phyloP scores from a whole-genome alignment of 495 filamentous ascomycete genomes.

The Penicillium mononematosum region DNA sequence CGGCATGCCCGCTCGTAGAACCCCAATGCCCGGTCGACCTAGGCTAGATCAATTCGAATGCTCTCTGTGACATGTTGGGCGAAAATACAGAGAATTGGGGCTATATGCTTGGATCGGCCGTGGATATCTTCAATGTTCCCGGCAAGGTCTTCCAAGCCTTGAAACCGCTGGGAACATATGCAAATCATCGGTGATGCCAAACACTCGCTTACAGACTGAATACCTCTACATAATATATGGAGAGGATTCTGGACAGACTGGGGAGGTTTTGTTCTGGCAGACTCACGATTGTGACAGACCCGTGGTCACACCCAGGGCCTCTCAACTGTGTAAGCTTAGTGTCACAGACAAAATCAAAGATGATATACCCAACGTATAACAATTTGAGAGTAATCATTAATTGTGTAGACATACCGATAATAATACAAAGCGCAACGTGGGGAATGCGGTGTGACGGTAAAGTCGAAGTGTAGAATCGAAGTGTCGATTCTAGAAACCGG shows the following conservation, averaged over 20 bases:
- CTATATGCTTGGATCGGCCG: not conserved
- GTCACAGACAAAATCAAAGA: not conserved
- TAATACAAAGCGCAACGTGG: not conserved
- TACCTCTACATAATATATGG: not conserved
- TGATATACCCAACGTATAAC: not conserved
- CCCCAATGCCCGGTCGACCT: not conserved
- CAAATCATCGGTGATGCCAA: not conserved
- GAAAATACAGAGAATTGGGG: not conserved
- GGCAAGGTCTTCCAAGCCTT: not conserved
- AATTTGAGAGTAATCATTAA: not conserved
- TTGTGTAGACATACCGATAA: not conserved
- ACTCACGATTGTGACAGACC: not conserved
- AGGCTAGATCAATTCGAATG: not conserved
- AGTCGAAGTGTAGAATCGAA: not conserved
- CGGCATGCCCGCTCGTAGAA: not conserved
- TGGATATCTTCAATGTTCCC: not conserved
- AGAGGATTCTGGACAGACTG: not conserved
- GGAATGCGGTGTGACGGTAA: not conserved
- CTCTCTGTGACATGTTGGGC: not conserved
- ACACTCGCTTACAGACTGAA: not conserved
- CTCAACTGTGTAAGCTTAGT: not conserved
- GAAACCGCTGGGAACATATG: not conserved
- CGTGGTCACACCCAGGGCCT: not conserved
- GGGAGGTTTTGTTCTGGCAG: not conserved
- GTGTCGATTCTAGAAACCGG: not conserved